These are phyloP conservation scores for Phlegmacium glaucopus DNA, from an alignment of 768 basidiomycete genomes.

Conservation along the genomic window DNA sequence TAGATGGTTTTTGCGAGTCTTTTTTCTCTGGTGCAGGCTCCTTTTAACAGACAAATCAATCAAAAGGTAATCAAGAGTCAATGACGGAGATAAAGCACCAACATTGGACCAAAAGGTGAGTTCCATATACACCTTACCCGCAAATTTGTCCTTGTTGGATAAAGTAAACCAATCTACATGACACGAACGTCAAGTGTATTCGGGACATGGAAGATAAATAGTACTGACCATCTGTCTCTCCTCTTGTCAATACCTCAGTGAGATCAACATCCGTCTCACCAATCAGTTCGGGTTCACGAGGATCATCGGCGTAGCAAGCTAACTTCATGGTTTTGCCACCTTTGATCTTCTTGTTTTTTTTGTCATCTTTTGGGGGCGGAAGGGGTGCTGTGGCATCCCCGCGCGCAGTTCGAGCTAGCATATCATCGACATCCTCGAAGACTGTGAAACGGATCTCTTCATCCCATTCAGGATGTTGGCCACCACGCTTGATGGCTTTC, in stretches of 20 bases:
- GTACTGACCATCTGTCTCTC: slow-evolving; percentile 90
- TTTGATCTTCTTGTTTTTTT: slow-evolving; percentile 48
- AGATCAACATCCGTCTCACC: slow-evolving; percentile 89
- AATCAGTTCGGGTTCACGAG: slow-evolving; percentile 92
- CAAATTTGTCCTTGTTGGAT: slow-evolving; percentile 87
- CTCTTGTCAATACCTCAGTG: slow-evolving; percentile 87
- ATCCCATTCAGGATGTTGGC: slow-evolving; percentile 99
- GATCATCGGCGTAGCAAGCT: slow-evolving; percentile 92
- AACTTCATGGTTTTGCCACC: slow-evolving; percentile 76
- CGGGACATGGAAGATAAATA: neutral
- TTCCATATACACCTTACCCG: slow-evolving; percentile 94
- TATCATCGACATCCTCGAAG: slow-evolving; percentile 67
- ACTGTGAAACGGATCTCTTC: slow-evolving; percentile 94
- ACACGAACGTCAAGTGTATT: neutral
- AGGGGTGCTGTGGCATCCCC: slow-evolving; percentile 56
- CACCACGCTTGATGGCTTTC: slow-evolving; percentile 92
- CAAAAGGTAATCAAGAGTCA: slow-evolving; percentile 1
- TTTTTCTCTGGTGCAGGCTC: slow-evolving; percentile 80
- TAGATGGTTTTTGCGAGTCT: slow-evolving; percentile 42
- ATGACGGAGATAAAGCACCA: slow-evolving; percentile 26
- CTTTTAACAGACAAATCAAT: slow-evolving; percentile 31
- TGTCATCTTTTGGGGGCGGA: slow-evolving; percentile 61
- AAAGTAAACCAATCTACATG: slow-evolving; percentile 89
- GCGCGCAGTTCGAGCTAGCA: slow-evolving; percentile 38
- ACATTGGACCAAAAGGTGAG: slow-evolving; percentile 97